These are phyloP conservation scores for Chytridium lagenaria DNA, from an alignment of 371 early-diverging fungal species.

Conservation along the genomic window DNA sequence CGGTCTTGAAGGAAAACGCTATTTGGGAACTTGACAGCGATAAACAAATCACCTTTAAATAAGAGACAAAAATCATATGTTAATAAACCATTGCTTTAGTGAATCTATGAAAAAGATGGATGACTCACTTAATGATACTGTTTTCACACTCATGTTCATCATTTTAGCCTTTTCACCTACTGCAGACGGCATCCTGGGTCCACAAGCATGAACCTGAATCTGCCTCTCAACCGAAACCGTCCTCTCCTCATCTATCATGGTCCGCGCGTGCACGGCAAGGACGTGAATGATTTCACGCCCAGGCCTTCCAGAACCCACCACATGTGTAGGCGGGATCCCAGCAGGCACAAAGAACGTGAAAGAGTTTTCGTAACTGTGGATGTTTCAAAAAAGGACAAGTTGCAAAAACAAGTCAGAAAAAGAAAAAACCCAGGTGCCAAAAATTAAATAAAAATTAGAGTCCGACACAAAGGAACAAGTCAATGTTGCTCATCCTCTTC, in stretches of 20 bases:
- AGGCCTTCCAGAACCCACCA: background rate
- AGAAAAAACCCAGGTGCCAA: no score
- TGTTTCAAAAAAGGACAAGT: background rate
- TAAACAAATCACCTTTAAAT: background rate
- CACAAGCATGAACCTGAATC: slow-evolving; percentile 5
- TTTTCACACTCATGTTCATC: background rate
- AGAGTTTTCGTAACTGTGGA: slow-evolving; percentile 1
- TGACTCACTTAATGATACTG: slow-evolving; percentile 1
- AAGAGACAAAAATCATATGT: background rate
- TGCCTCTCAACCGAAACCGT: background rate
- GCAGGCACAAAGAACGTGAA: slow-evolving; percentile 6
- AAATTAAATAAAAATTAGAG: no score
- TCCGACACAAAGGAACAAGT: no score
- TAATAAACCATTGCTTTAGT: background rate
- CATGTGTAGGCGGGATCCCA: background rate
- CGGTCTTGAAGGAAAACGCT: background rate
- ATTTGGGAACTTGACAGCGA: slow-evolving; percentile 7
- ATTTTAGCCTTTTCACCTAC: background rate
- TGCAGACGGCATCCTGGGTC: background rate
- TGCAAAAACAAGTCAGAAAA: no score
- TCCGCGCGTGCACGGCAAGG: background rate
- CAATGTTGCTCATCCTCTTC: no score
- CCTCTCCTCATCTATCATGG: background rate
- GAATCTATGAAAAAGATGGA: background rate
- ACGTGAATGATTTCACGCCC: slow-evolving; percentile 7